phyloP scores from a whole-genome alignment of 768 basidiomycete species.

The Leucogyrophana mollusca region DNA sequence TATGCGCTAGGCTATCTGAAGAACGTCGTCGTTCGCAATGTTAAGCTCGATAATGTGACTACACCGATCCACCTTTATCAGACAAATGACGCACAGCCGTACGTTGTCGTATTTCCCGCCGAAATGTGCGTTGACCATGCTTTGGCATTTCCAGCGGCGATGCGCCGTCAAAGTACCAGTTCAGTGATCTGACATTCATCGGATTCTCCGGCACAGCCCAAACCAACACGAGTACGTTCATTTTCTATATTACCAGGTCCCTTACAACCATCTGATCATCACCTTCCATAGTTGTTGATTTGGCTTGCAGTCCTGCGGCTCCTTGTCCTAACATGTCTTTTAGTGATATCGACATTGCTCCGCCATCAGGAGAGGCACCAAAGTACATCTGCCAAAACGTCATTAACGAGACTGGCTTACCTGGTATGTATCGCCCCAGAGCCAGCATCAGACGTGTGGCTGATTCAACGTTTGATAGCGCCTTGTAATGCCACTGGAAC shows the following conservation, averaged over 20 bases:
- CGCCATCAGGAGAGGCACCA: slow-evolving; percentile 35
- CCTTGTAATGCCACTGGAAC: slow-evolving; percentile 3
- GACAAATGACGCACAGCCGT: slow-evolving; percentile 50
- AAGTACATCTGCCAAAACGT: slow-evolving; percentile 49
- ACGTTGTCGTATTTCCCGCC: neutral
- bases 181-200: slow-evolving; percentile 44
- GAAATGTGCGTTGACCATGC: slow-evolving; percentile 1
- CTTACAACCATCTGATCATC: neutral
- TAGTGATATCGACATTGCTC: slow-evolving; percentile 35
- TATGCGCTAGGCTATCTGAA: slow-evolving; percentile 37
- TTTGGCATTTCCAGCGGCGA: slow-evolving; percentile 39
- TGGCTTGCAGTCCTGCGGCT: slow-evolving; percentile 49
- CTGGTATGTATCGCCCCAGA: slow-evolving; percentile 15
- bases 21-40: slow-evolving; percentile 42
- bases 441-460: neutral
- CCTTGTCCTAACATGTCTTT: slow-evolving; percentile 47
- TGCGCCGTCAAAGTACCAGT: slow-evolving; percentile 45
- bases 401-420: slow-evolving; percentile 28
- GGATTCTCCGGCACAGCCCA: slow-evolving; percentile 47
- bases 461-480: neutral
- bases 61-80: slow-evolving; percentile 48
- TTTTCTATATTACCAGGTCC: neutral
- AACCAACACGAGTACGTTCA: slow-evolving; percentile 35
- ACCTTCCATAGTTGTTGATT: slow-evolving; percentile 41
- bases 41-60: slow-evolving; percentile 46